Percentiles rank a stretch among this genome's conserved stretches.
phyloP scores from a whole-genome alignment of 2,329 filamentous ascomycete species.

The Fusarium transvaalense region DNA sequence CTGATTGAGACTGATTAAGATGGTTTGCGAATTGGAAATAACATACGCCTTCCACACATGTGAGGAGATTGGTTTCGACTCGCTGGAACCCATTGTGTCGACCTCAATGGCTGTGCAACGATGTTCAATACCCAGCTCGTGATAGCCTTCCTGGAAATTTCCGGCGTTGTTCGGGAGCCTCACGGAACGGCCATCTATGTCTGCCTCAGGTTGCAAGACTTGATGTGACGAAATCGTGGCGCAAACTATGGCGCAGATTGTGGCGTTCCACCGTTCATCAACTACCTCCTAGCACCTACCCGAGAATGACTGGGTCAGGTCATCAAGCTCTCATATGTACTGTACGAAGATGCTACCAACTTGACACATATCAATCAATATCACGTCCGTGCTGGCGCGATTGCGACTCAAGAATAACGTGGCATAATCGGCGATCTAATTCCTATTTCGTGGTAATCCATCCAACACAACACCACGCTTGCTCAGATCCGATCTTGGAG shows the following conservation, averaged over 20 bases:
- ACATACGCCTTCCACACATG: slow-evolving; percentile 69
- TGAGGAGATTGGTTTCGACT: slow-evolving; percentile 64
- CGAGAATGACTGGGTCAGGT: slow-evolving; percentile 2
- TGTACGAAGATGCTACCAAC: neutral
- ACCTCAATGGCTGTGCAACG: slow-evolving; percentile 53
- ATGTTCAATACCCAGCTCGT: slow-evolving; percentile 49
- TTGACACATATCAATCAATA: slow-evolving; percentile 10
- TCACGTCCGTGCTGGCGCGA: slow-evolving; percentile 14
- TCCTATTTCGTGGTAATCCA: neutral
- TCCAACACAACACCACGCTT: slow-evolving; percentile 15
- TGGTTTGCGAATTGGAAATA: neutral
- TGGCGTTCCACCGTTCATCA: slow-evolving; percentile 24
- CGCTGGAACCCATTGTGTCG: slow-evolving; percentile 67
- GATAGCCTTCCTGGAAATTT: slow-evolving; percentile 52
- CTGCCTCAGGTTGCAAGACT: slow-evolving; percentile 51
- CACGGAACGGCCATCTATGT: slow-evolving; percentile 46
- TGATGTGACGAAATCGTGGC: neutral
- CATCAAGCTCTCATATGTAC: slow-evolving; percentile 13
- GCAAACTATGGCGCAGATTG: neutral
- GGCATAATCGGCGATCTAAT: slow-evolving; percentile 22
- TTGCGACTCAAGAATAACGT: slow-evolving; percentile 19
- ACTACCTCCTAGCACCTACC: too few relatives aligned
- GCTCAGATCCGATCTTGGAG: slow-evolving; percentile 23
- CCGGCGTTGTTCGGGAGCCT: slow-evolving; percentile 53
- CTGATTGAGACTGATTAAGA: slow-evolving; percentile 2